Conservation (phyloP, 2,329 filamentous ascomycete genomes). For the Exophiala sp. region DNA sequence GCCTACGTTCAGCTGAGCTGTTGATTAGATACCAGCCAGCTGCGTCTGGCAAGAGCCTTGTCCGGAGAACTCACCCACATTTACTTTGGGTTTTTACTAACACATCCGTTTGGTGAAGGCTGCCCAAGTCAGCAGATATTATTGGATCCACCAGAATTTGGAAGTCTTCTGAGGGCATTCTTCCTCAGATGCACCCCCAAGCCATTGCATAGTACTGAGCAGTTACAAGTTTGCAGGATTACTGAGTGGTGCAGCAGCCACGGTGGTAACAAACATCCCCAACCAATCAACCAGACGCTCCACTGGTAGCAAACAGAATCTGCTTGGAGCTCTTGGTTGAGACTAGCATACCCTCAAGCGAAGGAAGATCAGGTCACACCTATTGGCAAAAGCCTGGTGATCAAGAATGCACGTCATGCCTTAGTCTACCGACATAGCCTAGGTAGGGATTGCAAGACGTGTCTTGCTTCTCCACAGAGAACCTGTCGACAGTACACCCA, state of each 20-base stretch:
- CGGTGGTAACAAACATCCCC: slow-evolving; percentile 11
- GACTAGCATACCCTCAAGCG: not conserved
- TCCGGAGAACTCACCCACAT: too few relatives aligned
- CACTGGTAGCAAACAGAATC: slow-evolving; percentile 20
- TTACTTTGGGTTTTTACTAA: too few relatives aligned
- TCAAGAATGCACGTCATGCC: slow-evolving; percentile 12
- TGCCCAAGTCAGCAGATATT: not conserved
- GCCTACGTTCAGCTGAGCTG: not conserved
- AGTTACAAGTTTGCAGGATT: slow-evolving; percentile 17
- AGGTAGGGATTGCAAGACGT: slow-evolving; percentile 8
- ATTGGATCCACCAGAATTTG: slow-evolving; percentile 4
- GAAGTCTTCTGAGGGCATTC: not conserved
- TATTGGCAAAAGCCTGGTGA: slow-evolving; percentile 5
- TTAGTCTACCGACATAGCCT: slow-evolving; percentile 6
- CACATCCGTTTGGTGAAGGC: too few relatives aligned
- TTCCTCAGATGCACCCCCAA: not conserved
- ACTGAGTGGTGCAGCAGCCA: slow-evolving; percentile 12
- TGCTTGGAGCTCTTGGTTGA: slow-evolving; percentile 7
- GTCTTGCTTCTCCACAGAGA: slow-evolving; percentile 24
- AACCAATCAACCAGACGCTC: slow-evolving; percentile 11
- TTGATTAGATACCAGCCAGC: too few relatives aligned
- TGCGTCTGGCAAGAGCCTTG: too few relatives aligned
- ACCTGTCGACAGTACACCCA: slow-evolving; percentile 20
- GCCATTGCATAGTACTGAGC: not conserved
- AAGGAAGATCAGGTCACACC: slow-evolving; percentile 3